Base-by-base conservation (phyloP, 371 early-diverging fungal genomes). In the Mortierella sp. region DNA sequence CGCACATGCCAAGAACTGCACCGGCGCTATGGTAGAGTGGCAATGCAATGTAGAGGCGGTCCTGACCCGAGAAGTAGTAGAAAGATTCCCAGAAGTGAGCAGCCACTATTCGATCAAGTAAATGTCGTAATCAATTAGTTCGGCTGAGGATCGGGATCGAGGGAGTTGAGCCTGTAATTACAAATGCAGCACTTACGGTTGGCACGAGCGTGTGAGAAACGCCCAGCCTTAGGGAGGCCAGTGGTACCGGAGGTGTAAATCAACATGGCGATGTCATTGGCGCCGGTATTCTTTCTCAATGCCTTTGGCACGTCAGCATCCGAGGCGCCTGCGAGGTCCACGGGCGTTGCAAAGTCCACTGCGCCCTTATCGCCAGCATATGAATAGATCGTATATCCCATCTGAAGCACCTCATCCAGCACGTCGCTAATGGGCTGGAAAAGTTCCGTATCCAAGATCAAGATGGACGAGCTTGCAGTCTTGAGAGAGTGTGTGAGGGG, bases 191-290 rank as follows among this genome's bases (percentile, higher is more conserved):
- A 4, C 60, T 45, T 73, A 73, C 74, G 34, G 53, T 76, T 76
- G 24, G 77, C 77, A 47, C 77, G 77, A 10, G 77, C 19, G 31
- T 76, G 77, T 13, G 77, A 68, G 55, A 76, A 76, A 8, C 77
- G 69, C 12, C 77, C 77, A 8, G 77, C 79, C 52, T 79, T 79
- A 8, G 96, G 95, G 17, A 76, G 79, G 4, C 94, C 95, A 2
- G 91, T 87, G 50, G 92, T 85, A 57, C 98, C 98, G 61, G 92
- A 91, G 9, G 99, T 99, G 69, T 96, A 98, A 82, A 96, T 96
- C 63, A 98, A 90, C 48, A 95, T 93, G 54, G 91, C 92, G 21
- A 93, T 54, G 53, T 90, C 90, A 17, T 87, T 86, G 41, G 85
- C 77, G 13, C 59, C 65, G 2, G 87, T 76, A 46, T 64, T 69